Evolutionary conservation across 106 monocot genomes (phyloP), one percentile per base, ranked within the genome.

Genomic region (Allium fistulosum): DNA sequence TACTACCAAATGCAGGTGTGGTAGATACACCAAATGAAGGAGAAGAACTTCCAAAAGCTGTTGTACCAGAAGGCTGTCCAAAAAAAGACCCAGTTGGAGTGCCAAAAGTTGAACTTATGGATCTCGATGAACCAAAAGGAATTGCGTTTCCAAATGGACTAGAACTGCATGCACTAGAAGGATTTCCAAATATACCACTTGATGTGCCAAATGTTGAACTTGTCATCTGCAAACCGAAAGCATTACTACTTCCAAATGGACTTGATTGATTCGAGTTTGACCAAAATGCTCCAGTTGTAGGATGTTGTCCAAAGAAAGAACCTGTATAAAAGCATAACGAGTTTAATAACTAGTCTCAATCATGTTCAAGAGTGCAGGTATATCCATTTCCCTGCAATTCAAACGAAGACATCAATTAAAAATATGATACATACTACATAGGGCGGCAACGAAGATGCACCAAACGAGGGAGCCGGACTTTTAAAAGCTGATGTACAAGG

Each of bases 71-170:
- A 15, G 80, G 67, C 65, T 84, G 84, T 10, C 90, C 87, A 71
- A 90, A 94, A 16, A 91, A 85, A 10, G n/a, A n/a, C n/a, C 90
- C 90, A 28, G 87, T 95, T 5, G 90, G 90, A 14, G 85, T 87
- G 46, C 87, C 94, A 71, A 94, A 94, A 4, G 81, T 37, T 14
- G 90, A 84, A 55, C 59, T 73, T 49, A 82, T 87, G 0, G 87
- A 28, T 28, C 1, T 71, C 70, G 78, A 87, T 5, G 84, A 60
- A 58, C 90, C 78, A 62, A 94, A 94, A 22, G 79, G 60, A 63
- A 73, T 94, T 12, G 94, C 68, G 61, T 81, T 82, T 12, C 87
- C 87, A 73, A 87, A 90, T 10, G 84, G 2, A 2, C 3, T 28
- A 28, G 28, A 28, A 2, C 28, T 3, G 1, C 3, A 1, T 28